Evolutionary conservation across 2,329 filamentous ascomycete species (phyloP).

Genomic region (Magnaporthiopsis poae): DNA sequence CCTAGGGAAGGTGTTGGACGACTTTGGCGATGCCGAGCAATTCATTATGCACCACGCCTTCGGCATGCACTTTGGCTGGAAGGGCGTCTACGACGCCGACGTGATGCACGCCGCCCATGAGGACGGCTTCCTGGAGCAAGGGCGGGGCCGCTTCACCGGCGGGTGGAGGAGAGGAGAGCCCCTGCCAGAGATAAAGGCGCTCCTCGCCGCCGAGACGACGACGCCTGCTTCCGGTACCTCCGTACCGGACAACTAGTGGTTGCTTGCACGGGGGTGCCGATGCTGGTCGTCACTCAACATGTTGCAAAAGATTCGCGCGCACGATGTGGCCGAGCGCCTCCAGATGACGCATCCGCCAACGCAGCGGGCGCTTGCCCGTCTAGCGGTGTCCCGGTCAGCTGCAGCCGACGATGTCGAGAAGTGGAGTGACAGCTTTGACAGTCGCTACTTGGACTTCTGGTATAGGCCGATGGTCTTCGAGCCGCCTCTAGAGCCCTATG

Average conservation of each 20-base stretch:
- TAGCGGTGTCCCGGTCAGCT: background rate
- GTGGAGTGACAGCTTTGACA: background rate
- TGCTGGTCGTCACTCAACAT: background rate
- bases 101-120: slow-evolving; percentile 22
- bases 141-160: slow-evolving; percentile 32
- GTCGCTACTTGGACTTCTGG: no score
- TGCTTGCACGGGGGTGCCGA: slow-evolving; percentile 5
- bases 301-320: background rate
- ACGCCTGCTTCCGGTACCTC: background rate
- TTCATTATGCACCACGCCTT: slow-evolving; percentile 22
- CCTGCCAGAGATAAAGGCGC: background rate
- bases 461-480: no score
- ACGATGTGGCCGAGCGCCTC: slow-evolving; percentile 1
- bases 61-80: slow-evolving; percentile 29
- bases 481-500: background rate
- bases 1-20: slow-evolving; percentile 25
- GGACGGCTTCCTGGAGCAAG: slow-evolving; percentile 27
- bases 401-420: no score
- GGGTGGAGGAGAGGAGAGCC: slow-evolving; percentile 4
- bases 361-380: background rate
- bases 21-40: slow-evolving; percentile 21
- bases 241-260: slow-evolving; percentile 4
- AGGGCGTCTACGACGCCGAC: slow-evolving; percentile 22
- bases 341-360: background rate
- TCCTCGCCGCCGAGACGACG: background rate